These are phyloP conservation scores for Dissophora ornata DNA, from an alignment of 192 early-diverging fungal species.

Conservation along the genomic window DNA sequence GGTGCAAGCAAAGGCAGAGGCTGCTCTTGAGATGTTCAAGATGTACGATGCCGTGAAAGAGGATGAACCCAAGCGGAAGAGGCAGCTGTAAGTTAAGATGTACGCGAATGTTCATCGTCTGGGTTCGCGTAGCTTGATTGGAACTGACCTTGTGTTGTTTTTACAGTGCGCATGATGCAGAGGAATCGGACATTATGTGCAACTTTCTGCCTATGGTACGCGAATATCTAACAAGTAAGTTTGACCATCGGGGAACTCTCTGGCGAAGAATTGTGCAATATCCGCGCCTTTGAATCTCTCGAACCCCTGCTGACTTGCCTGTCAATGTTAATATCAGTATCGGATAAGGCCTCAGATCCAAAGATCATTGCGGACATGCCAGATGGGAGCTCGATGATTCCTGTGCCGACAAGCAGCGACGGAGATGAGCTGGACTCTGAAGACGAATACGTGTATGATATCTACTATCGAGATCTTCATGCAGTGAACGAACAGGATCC, in stretches of 20 bases:
- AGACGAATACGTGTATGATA: slow-evolving; percentile 81
- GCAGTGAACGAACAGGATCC: slow-evolving; percentile 30
- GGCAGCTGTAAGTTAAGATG: slow-evolving; percentile 45
- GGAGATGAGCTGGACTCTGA: slow-evolving; percentile 47
- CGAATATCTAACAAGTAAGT: slow-evolving; percentile 69
- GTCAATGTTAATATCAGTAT: slow-evolving; percentile 23
- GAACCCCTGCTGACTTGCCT: too few species aligned
- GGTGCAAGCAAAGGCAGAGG: slow-evolving; percentile 52
- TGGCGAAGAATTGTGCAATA: too few species aligned
- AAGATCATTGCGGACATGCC: slow-evolving; percentile 16
- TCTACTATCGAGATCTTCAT: slow-evolving; percentile 71
- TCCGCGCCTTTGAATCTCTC: too few species aligned
- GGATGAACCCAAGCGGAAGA: slow-evolving; percentile 53
- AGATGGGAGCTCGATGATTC: neutral
- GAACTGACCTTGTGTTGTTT: neutral
- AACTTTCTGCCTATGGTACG: slow-evolving; percentile 78
- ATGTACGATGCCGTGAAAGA: slow-evolving; percentile 78
- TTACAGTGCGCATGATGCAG: slow-evolving; percentile 39
- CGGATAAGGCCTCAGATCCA: slow-evolving; percentile 13
- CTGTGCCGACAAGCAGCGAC: neutral
- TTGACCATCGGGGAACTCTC: too few species aligned
- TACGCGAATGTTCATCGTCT: neutral
- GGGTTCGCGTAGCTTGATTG: neutral
- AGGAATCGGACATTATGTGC: slow-evolving; percentile 64
- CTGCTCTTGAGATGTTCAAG: slow-evolving; percentile 59